Evolutionary conservation across 2,329 filamentous ascomycete genomes (phyloP), one percentile per base, ranked within the genome.

Genomic region (Colletotrichum paranaense): DNA sequence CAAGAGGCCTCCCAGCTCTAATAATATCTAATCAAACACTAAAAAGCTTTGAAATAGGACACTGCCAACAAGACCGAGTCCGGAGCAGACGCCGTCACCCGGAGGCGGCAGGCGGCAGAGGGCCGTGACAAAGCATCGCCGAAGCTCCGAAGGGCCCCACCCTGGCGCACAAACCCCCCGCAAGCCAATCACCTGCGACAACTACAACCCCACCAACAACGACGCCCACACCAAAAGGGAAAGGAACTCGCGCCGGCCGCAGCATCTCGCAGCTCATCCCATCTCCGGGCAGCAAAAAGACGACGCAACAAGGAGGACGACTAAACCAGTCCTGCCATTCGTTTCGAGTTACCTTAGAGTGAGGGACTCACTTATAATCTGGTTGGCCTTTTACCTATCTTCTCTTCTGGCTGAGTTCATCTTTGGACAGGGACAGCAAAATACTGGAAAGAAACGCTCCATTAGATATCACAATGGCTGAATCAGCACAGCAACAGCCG

Each of bases 161-260:
- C 28, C 7, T 24, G 42, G 5, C 46, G 4, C 19, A 6, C n/a
- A 32, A 22, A 1, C 16, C 24, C 5, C 5, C 19, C 14, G 8
- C 11, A 24, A 8, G 6, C 62, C 62, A 64, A 64, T 64, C 62
- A n/a, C 30, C 62, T 55, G 30, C 28, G 16, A 16, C 46, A 14
- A 14, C 46, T 38, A n/a, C 46, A 55, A 38, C 58, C 35, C 58
- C 58, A 46, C 58, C 16, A 28, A 19, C 19, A 26, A 19, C 58
- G 26, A 26, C 24, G 24, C 24, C 62, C 62, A 14, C 62, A 65
- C 62, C 28, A 24, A 65, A 65, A 57, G 62, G 62, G 62, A 65
- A 65, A 65, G 62, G 62, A 65, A 35, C 52, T 65, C 62, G 52
- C 28, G 28, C 28, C 28, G 28, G 60, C 46, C 30, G 60, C 46